Conservation (phyloP, 371 early-diverging fungal species). For the Blakeslea trispora region DNA sequence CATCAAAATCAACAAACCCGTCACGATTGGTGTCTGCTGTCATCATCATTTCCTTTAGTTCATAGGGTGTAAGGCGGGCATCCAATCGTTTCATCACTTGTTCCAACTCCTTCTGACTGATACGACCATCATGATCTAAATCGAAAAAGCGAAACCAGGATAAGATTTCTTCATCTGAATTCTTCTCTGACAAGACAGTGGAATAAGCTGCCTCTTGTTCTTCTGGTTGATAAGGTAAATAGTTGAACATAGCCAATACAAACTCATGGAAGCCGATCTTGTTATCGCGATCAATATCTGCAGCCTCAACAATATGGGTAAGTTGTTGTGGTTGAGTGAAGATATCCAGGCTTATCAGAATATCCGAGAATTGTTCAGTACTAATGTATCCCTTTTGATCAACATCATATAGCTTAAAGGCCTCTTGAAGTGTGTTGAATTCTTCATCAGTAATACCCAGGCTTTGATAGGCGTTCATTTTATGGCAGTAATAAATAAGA, state of each 20-base stretch:
- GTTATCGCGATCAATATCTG: constrained; percentile 49
- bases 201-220: constrained; percentile 7
- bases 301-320: constrained; percentile 56
- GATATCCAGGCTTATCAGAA: constrained; percentile 73
- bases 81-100: constrained; percentile 70
- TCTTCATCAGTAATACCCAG: constrained; percentile 22
- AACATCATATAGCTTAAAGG: constrained; percentile 58
- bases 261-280: constrained; percentile 72
- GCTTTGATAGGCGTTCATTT: constrained; percentile 7
- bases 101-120: constrained; percentile 69
- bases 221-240: constrained; percentile 15
- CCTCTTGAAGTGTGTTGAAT: constrained; percentile 22
- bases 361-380: constrained; percentile 62
- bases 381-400: constrained; percentile 59
- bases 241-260: constrained; percentile 58
- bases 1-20: constrained; percentile 63
- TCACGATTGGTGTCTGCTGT: constrained; percentile 79
- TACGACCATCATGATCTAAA: constrained; percentile 71
- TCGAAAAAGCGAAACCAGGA: constrained; percentile 76
- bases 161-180: constrained; percentile 59
- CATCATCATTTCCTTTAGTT: constrained; percentile 81
- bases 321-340: constrained; percentile 52
- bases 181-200: constrained; percentile 44
- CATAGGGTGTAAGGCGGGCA: constrained; percentile 67
- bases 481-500: too few relatives aligned